Percentiles rank a stretch among this genome's conserved stretches.
Conservation (phyloP, 257 asterid species). For the Marsdenia floribunda region DNA sequence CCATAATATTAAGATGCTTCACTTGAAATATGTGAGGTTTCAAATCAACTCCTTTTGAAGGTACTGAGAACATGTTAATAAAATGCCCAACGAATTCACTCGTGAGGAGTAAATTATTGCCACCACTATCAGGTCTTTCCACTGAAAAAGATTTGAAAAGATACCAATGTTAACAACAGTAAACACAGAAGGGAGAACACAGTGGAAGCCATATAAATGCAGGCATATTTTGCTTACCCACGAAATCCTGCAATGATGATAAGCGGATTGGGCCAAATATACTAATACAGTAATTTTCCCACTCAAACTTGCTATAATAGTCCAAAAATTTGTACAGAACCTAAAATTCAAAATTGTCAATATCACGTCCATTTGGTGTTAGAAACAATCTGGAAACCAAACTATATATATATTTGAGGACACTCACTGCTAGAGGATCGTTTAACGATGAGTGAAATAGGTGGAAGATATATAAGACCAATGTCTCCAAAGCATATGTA, state of each 20-base stretch:
- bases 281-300: constrained; percentile 75
- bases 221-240: constrained; percentile 47
- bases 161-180: constrained; percentile 14
- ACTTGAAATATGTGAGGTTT: constrained; percentile 44
- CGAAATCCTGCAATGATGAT: constrained; percentile 58
- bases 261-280: constrained; percentile 63
- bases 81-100: constrained; percentile 57
- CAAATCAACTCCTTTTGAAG: constrained; percentile 40
- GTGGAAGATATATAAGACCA: constrained; percentile 85
- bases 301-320: constrained; percentile 78
- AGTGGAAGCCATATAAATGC: neutral
- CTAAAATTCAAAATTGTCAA: constrained; percentile 33
- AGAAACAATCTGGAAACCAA: constrained; percentile 15
- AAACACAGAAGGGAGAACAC: neutral
- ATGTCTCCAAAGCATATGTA: constrained; percentile 89
- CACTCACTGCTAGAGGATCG: constrained; percentile 85
- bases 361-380: constrained; percentile 21
- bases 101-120: constrained; percentile 49
- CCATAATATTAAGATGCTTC: constrained; percentile 75
- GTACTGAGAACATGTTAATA: constrained; percentile 51
- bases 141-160: constrained; percentile 33
- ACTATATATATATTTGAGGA: constrained; percentile 7
- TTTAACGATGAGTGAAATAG: constrained; percentile 60
- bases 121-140: constrained; percentile 55
- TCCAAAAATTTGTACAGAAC: constrained; percentile 82